phyloP scores from a whole-genome alignment of 225 moss, liverwort and hornwort species.

The Bryum argenteum region DNA sequence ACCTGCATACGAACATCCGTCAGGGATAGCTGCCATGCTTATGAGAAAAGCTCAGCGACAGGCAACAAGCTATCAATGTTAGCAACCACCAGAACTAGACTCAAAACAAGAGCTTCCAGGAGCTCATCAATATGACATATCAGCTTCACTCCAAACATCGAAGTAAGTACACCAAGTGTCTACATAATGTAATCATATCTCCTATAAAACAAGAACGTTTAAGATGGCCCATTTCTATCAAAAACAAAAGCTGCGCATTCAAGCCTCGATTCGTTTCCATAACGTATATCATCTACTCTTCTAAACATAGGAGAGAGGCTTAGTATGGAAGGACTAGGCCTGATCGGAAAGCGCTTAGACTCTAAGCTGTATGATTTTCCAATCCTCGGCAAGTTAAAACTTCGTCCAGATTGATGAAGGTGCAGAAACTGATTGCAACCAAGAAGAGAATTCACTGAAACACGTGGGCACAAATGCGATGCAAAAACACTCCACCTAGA shows the following conservation, averaged over 20 bases:
- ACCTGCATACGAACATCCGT: conserved; percentile 48
- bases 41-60: background rate
- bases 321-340: background rate
- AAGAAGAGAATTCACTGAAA: conserved; percentile 9
- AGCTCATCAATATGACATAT: conserved; percentile 14
- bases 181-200: background rate
- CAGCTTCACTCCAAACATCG: conserved; percentile 9
- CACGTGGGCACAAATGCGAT: background rate
- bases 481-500: too few species aligned
- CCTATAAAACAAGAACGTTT: background rate
- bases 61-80: conserved; percentile 14
- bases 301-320: background rate
- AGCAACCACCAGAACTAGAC: conserved; percentile 18
- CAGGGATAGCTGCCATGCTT: background rate
- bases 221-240: background rate
- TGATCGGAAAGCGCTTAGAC: background rate
- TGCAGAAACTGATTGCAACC: background rate
- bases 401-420: background rate
- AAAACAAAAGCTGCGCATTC: background rate
- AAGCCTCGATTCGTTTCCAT: background rate
- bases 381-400: background rate
- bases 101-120: conserved; percentile 6
- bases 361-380: background rate
- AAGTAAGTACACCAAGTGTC: conserved; percentile 23
- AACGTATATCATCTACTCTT: background rate